These are phyloP conservation scores for Scytalidium lignicola DNA, from an alignment of 2,329 filamentous ascomycete genomes.

Conservation along the genomic window DNA sequence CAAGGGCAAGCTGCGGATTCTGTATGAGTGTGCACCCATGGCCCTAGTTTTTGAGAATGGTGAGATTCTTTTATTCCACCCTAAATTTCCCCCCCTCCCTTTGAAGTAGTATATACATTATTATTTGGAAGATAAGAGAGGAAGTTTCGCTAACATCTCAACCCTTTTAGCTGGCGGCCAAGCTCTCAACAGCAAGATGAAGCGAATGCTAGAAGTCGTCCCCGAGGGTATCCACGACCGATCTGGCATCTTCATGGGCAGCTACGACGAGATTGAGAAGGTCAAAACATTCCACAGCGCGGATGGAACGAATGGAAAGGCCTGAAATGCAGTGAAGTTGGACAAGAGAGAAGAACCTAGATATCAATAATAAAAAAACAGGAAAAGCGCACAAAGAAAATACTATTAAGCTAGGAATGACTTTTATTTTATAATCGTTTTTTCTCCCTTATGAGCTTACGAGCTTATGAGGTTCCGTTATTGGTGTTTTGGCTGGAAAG, in stretches of 20 bases:
- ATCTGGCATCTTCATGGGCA: slow-evolving; percentile 94
- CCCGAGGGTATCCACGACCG: slow-evolving; percentile 93
- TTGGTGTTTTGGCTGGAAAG: too few species aligned
- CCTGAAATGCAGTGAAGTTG: too few species aligned
- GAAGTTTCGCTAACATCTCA: slow-evolving; percentile 25
- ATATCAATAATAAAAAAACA: too few species aligned
- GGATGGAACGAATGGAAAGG: neutral
- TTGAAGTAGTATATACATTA: too few species aligned
- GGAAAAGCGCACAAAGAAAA: too few species aligned
- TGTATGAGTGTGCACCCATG: slow-evolving; percentile 99
- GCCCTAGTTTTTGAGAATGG: slow-evolving; percentile 98
- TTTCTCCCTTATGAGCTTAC: too few species aligned
- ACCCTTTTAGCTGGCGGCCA: slow-evolving; percentile 70
- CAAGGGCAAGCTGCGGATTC: slow-evolving; percentile 94
- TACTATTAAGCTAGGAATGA: too few species aligned
- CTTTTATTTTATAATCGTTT: too few species aligned
- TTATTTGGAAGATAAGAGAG: too few species aligned
- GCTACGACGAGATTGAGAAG: slow-evolving; percentile 92
- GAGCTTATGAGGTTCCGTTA: too few species aligned
- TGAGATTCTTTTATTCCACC: slow-evolving; percentile 43
- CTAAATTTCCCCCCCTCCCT: too few species aligned
- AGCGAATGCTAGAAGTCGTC: slow-evolving; percentile 80
- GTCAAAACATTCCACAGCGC: slow-evolving; percentile 47
- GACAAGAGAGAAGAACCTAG: too few species aligned
- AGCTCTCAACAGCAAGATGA: slow-evolving; percentile 87